Percentiles rank a stretch among this genome's conserved stretches.
Evolutionary conservation across 305 asterid species (phyloP).

Genomic region (Salvia sclarea): DNA sequence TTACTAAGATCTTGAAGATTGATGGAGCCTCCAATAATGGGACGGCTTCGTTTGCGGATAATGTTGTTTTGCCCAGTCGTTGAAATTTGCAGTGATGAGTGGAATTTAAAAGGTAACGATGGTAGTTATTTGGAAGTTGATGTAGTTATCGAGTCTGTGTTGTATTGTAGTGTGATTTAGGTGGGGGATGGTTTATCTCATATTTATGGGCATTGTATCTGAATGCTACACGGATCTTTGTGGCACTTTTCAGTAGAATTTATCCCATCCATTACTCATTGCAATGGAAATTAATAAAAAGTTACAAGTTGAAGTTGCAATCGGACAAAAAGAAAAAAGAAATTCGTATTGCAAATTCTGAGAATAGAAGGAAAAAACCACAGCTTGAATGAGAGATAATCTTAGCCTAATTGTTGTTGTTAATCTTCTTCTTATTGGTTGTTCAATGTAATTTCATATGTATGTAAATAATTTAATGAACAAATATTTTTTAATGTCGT

Average conservation of each 20-base stretch:
- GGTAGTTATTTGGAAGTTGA: not conserved
- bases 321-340: too few relatives aligned
- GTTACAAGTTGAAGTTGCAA: too few relatives aligned
- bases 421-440: too few relatives aligned
- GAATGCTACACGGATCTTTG: not conserved
- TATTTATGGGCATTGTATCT: not conserved
- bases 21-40: slow-evolving; percentile 69
- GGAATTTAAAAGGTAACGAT: not conserved
- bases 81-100: not conserved
- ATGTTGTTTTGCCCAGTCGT: slow-evolving; percentile 48
- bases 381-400: too few relatives aligned
- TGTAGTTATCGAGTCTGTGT: not conserved
- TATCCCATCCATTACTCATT: not conserved
- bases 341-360: too few relatives aligned
- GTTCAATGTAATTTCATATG: too few relatives aligned
- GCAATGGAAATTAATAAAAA: not conserved
- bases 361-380: too few relatives aligned
- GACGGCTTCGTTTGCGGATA: slow-evolving; percentile 44
- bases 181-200: not conserved
- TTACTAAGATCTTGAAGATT: slow-evolving; percentile 50
- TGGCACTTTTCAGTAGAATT: not conserved
- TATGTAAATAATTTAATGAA: too few relatives aligned
- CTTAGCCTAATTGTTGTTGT: too few relatives aligned
- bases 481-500: too few relatives aligned
- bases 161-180: not conserved